Base-by-base conservation (phyloP, 345 rosid genomes). In the Geranium brycei region DNA sequence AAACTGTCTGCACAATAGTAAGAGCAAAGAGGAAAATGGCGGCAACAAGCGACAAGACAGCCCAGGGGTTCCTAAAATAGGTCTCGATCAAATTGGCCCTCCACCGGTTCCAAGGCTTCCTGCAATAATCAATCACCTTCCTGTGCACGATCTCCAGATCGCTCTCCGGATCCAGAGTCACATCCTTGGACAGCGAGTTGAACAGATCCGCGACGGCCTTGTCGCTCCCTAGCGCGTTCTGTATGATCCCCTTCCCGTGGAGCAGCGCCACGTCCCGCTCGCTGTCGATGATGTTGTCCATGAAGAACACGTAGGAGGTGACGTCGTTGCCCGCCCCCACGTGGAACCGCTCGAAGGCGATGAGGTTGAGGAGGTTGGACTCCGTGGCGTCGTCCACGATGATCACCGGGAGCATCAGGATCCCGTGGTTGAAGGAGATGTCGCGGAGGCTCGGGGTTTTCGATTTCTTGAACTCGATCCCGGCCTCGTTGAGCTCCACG, bases 31-130 rank as follows among this genome's bases (percentile, higher is more conserved):
- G 78, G 60, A 83, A 75, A 66, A 78, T 0, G 0, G 72, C 85
- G 7, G 77, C 80, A n/a, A 76, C 62, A 3, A 80, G 62, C 5
- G 85, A 71, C 18, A 75, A 62, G 7, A 72, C 59, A 35, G 88
- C 82, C 88, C 85, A 79, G 1, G 85, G 83, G 60, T 61, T 83
- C 59, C 75, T 75, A 69, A 81, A 83, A 64, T 81, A 79, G 19
- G 78, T 73, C 60, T 76, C 79, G 18, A 75, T 63, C 23, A 80
- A 75, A 64, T 81, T 77, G 41, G 83, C 75, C 10, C 82, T 72
- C 82, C 83, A 79, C 62, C 64, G 69, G 40, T 81, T 77, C 78
- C 78, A 79, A 16, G 67, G 64, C 70, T 72, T 73, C 19, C 61
- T 75, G 74, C 70, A 70, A 65, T 77, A 68, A 0, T n/a, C 57